Base-by-base conservation (phyloP, 495 filamentous ascomycete genomes). In the Aspergillus ellipticus region DNA sequence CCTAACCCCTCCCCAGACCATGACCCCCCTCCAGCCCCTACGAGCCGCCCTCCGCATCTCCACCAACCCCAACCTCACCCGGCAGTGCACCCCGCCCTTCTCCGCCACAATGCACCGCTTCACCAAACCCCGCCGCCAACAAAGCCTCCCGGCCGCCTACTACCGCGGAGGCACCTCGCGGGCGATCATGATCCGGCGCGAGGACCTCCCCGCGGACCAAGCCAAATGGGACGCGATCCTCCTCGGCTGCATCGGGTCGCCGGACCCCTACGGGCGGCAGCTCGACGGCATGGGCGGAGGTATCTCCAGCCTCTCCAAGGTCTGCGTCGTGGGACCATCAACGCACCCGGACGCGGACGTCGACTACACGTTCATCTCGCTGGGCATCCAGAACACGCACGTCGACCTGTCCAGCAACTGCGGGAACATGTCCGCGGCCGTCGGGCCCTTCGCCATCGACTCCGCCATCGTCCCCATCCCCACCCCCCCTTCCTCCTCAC, bases 151-250 rank as follows among this genome's bases (percentile, higher is more conserved):
- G 5, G 86, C 85, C 22, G 73, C 85, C 35, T 90, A 88, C 70
- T 87, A 86, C 63, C 85, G 88, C 55, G 86, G 87, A 48, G 87
- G 87, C 24, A 89, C 86, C 1, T 88, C 86, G 4, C 83, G 84
- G 47, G 88, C 84, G 11, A 72, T 90, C 4, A 74, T 92, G 39
- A 79, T 90, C 67, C 68, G 75, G 8, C 64, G 77, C 42, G 60
- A 70, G 0, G 66, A 82, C 54, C 75, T 88, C 5, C 81, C 88
- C 0, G 42, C 65, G 4, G 59, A 79, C 33, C 70, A 61, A 3
- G 41, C 50, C 2, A 51, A 77, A 57, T 89, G 87, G 87, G 63
- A 59, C 5, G 47, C 64, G 0, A 79, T 89, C n/a, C 84, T 92
- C 46, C 75, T 74, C 6, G 66, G 77, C 3, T 76, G 77, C 1